A percentile compares a stretch with the other conserved stretches of the same genome.
Evolutionary conservation across 2,329 filamentous ascomycete species (phyloP).

Genomic region (Monilinia polystroma): DNA sequence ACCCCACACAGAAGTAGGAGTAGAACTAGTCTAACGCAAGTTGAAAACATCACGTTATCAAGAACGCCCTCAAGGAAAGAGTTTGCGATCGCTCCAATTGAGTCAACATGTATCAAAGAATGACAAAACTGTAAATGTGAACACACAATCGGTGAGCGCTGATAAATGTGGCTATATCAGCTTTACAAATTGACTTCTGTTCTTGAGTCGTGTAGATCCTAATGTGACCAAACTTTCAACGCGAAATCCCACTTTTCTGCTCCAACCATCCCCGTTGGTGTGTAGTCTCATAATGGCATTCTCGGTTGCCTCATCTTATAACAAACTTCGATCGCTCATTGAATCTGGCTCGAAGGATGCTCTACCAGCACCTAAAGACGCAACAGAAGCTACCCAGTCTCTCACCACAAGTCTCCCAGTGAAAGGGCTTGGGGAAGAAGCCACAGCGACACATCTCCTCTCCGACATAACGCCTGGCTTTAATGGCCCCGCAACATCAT

Average conservation of each 20-base stretch:
- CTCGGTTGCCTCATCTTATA: constrained; percentile 34
- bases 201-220: not conserved
- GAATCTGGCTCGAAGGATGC: constrained; percentile 30
- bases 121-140: not conserved
- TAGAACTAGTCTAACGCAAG: too few species aligned
- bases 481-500: constrained; percentile 38
- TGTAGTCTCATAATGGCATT: constrained; percentile 24
- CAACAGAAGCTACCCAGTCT: constrained; percentile 17
- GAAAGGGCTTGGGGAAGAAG: constrained; percentile 46
- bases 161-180: not conserved
- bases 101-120: too few species aligned
- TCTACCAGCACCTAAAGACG: constrained; percentile 33
- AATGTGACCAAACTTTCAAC: not conserved
- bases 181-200: not conserved
- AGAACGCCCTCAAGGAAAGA: not conserved
- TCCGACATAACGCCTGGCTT: constrained; percentile 46
- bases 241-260: not conserved
- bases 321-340: constrained; percentile 30
- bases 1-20: too few species aligned
- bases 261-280: not conserved
- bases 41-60: not conserved
- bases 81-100: constrained; percentile 5
- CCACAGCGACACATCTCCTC: constrained; percentile 46
- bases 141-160: not conserved
- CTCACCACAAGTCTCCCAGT: constrained; percentile 43